These are phyloP conservation scores for Perkinsus marinus DNA, from an alignment of 169 alveolate genomes.

Conservation along the genomic window DNA sequence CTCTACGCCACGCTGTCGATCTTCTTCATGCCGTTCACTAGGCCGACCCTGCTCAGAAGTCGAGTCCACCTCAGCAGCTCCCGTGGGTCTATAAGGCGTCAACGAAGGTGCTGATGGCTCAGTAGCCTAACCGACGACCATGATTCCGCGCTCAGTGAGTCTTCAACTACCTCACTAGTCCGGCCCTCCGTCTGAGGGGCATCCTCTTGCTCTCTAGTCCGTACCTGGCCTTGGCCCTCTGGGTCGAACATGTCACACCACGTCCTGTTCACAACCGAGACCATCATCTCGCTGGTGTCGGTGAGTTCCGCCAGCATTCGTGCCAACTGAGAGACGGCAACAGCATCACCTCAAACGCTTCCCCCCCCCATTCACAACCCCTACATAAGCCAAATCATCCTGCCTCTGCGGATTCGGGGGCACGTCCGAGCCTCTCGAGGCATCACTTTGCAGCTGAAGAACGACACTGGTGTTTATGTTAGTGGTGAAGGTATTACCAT, in stretches of 20 bases:
- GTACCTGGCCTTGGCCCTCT: not conserved
- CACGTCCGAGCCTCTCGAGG: not conserved
- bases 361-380: not conserved
- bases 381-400: not conserved
- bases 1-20: no score
- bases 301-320: not conserved
- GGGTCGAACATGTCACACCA: not conserved
- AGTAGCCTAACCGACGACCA: no score
- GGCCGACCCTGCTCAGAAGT: no score
- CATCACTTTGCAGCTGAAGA: not conserved
- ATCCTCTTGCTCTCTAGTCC: not conserved
- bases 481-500: not conserved
- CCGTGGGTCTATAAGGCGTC: not conserved
- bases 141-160: no score
- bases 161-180: no score
- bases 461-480: no score
- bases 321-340: not conserved
- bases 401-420: not conserved
- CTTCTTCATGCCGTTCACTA: not conserved
- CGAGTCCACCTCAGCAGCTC: not conserved
- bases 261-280: not conserved
- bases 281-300: not conserved
- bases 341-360: not conserved
- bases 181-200: not conserved
- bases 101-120: not conserved